Percentiles rank a stretch among this genome's conserved stretches.
These are phyloP conservation scores for Neurospora hispaniola DNA, from an alignment of 495 filamentous ascomycete genomes.

Conservation along the genomic window DNA sequence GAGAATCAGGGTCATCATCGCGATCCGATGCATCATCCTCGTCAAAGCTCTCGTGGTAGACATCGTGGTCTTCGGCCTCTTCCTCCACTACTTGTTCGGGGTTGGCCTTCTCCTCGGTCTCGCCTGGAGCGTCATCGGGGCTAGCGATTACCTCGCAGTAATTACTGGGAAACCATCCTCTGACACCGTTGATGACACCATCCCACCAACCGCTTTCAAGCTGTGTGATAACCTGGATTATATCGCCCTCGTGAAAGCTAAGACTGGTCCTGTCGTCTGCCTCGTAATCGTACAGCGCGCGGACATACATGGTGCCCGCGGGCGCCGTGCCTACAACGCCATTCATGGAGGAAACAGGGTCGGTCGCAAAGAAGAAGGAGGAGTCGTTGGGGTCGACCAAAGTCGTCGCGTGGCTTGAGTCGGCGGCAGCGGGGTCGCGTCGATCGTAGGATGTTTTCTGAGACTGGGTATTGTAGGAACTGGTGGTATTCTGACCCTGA, in stretches of 20 bases:
- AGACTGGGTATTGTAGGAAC: constrained; percentile 25
- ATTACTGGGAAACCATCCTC: constrained; percentile 99
- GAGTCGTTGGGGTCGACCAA: constrained; percentile 22
- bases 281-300: constrained; percentile 94
- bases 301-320: constrained; percentile 76
- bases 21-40: constrained; percentile 21
- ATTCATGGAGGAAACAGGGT: constrained; percentile 46
- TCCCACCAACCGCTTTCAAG: constrained; percentile 99
- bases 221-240: constrained; percentile 96
- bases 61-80: constrained; percentile 44
- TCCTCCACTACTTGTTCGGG: constrained; percentile 42
- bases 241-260: constrained; percentile 89
- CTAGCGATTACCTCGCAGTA: constrained; percentile 81
- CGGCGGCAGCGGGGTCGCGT: constrained; percentile 9
- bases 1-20: constrained; percentile 40
- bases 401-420: constrained; percentile 26
- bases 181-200: constrained; percentile 82
- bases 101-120: constrained; percentile 43
- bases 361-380: neutral
- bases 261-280: constrained; percentile 93
- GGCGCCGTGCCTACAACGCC: constrained; percentile 61
- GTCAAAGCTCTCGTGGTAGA: constrained; percentile 30
- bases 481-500: constrained; percentile 31
- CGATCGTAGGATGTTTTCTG: constrained; percentile 5
- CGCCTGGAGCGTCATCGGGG: constrained; percentile 53